Percentiles rank a stretch among this genome's conserved stretches.
Conservation (phyloP, 495 filamentous ascomycete species). For the Penicillium samsonianum region DNA sequence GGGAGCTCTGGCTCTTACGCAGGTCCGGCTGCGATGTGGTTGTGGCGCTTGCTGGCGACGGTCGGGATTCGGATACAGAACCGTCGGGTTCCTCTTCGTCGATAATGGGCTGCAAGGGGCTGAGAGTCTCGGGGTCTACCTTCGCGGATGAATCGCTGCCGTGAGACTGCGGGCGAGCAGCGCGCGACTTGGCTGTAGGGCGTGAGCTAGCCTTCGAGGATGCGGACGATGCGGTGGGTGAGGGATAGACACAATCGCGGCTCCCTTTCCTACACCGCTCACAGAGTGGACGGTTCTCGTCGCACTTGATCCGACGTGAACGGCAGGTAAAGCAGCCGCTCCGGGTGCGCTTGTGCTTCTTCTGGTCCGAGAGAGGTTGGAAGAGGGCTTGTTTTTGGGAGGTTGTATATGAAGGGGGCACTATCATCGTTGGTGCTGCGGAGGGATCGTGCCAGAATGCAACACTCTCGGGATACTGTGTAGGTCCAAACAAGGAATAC, state of each 20-base stretch:
- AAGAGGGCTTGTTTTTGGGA: conserved; percentile 33
- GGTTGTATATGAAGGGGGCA: conserved; percentile 28
- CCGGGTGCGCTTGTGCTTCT: conserved; percentile 91
- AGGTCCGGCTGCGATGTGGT: conserved; percentile 25
- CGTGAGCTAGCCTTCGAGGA: conserved; percentile 41
- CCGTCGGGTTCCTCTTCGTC: conserved; percentile 56
- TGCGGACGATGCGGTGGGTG: conserved; percentile 40
- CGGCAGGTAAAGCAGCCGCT: conserved; percentile 96
- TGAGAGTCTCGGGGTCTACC: conserved; percentile 44
- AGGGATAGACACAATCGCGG: conserved; percentile 81
- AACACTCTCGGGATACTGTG: conserved; percentile 44
- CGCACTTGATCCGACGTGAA: conserved; percentile 88
- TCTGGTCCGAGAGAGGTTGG: conserved; percentile 59
- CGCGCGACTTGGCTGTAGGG: conserved; percentile 46
- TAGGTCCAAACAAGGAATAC: conserved; percentile 40
- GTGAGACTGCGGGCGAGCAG: conserved; percentile 45
- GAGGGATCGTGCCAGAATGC: conserved; percentile 47
- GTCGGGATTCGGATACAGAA: conserved; percentile 28
- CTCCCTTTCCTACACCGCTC: conserved; percentile 86
- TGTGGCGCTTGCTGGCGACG: conserved; percentile 31
- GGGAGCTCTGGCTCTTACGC: conserved; percentile 36
- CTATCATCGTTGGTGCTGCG: conserved; percentile 24
- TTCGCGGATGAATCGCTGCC: conserved; percentile 54
- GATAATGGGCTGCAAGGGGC: conserved; percentile 60
- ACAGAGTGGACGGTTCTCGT: conserved; percentile 83